Evolutionary conservation across 2,329 filamentous ascomycete genomes (phyloP).

Genomic region (Fusarium sp.): DNA sequence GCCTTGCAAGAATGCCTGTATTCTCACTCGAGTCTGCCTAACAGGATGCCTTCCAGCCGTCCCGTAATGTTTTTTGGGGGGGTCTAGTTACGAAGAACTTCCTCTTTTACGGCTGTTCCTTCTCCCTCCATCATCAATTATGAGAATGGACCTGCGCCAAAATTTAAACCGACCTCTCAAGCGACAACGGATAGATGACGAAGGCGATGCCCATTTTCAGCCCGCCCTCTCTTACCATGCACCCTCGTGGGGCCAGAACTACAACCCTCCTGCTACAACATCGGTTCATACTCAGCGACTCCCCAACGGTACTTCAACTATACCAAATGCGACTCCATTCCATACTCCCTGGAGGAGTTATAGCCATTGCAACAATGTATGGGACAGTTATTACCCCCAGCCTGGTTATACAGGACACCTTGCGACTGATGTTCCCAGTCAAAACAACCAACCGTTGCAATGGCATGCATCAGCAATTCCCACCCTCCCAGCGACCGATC

Average conservation of each 20-base stretch:
- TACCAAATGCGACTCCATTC: rapidly evolving
- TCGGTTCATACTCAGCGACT: rapidly evolving
- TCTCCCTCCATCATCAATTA: not conserved
- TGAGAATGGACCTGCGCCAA: not conserved
- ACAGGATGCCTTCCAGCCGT: no score
- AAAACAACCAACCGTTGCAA: rapidly evolving
- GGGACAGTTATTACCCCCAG: not conserved
- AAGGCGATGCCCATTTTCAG: not conserved
- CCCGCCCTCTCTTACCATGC: no score
- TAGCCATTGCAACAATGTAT: not conserved
- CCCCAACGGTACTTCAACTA: not conserved
- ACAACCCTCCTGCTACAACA: not conserved
- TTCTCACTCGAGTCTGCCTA: rapidly evolving
- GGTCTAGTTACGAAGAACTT: no score
- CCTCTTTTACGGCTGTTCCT: not conserved
- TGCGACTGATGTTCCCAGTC: not conserved
- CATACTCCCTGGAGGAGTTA: not conserved
- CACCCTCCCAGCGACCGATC: rapidly evolving
- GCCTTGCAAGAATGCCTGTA: no score
- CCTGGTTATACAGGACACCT: not conserved
- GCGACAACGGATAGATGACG: not conserved
- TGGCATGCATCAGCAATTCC: rapidly evolving
- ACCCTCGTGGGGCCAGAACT: not conserved
- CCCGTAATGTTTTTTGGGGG: no score
- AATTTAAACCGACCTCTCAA: not conserved